Percentiles rank a stretch among this genome's conserved stretches.
phyloP scores from a whole-genome alignment of 495 filamentous ascomycete species.

The Neurospora africana region DNA sequence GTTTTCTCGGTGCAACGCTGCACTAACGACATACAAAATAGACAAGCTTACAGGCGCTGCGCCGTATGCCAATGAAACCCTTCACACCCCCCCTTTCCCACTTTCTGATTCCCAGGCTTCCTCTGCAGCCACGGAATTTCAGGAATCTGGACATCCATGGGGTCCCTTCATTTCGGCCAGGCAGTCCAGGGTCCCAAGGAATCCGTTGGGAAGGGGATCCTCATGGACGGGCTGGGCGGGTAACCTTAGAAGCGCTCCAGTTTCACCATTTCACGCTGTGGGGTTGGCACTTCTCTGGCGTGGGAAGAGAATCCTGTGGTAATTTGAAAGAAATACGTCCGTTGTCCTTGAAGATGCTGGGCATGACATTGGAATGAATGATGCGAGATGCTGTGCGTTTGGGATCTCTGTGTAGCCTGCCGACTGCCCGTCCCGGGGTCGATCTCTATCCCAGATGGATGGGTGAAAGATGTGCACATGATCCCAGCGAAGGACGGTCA shows the following conservation, averaged over 20 bases:
- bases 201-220: neutral
- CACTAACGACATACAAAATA: conserved; percentile 1
- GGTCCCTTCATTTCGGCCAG: neutral
- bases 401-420: neutral
- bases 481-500: neutral
- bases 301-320: neutral
- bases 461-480: neutral
- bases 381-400: neutral
- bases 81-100: neutral
- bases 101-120: neutral
- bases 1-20: neutral
- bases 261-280: neutral
- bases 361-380: neutral
- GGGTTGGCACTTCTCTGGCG: neutral
- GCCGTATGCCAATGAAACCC: conserved; percentile 3
- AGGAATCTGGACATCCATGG: neutral
- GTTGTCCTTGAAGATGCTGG: neutral
- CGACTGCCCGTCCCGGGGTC: neutral
- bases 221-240: neutral
- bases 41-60: conserved; percentile 1
- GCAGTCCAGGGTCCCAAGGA: neutral
- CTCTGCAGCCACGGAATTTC: neutral
- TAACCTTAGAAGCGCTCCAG: neutral
- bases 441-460: neutral
- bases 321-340: neutral